Percentiles rank a stretch among this genome's conserved stretches.
phyloP scores from a whole-genome alignment of 257 asterid species.

The Knoxia roxburghii region DNA sequence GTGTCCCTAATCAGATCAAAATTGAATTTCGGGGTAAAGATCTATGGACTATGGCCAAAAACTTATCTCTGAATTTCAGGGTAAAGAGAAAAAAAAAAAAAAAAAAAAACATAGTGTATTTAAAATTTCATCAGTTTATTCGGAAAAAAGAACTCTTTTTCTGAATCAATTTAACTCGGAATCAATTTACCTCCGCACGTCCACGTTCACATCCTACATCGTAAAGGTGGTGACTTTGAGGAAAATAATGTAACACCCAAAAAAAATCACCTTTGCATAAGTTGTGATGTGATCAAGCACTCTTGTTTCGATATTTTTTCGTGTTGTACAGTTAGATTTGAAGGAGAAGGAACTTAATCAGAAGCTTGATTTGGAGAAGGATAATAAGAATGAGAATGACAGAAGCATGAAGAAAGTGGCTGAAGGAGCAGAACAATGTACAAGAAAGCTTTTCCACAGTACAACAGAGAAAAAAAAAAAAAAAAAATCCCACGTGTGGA shows the following conservation, averaged over 20 bases:
- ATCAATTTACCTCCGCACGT: too few relatives aligned
- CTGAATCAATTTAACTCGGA: too few relatives aligned
- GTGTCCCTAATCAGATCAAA: constrained; percentile 73
- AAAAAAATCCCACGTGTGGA: too few relatives aligned
- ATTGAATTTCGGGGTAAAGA: too few relatives aligned
- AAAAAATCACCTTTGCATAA: neutral
- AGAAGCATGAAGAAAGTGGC: constrained; percentile 80
- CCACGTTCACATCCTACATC: constrained; percentile 81
- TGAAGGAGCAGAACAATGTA: constrained; percentile 71
- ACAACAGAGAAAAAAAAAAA: too few relatives aligned
- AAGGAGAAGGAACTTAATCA: constrained; percentile 84
- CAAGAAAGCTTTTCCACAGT: constrained; percentile 79
- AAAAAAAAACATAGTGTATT: too few relatives aligned
- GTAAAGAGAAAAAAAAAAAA: too few relatives aligned
- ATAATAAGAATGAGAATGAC: constrained; percentile 83
- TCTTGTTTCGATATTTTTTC: neutral
- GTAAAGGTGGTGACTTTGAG: constrained; percentile 72
- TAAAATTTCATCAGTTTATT: too few relatives aligned
- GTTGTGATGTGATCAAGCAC: neutral
- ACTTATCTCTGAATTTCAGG: too few relatives aligned
- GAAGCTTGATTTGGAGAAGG: constrained; percentile 81
- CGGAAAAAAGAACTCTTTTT: too few relatives aligned
- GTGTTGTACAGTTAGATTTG: constrained; percentile 48
- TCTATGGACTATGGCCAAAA: too few relatives aligned
- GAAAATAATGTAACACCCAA: constrained; percentile 63